Base-by-base conservation (phyloP, 805 yeast genomes). In the Cyberlindnera mycetangii region DNA sequence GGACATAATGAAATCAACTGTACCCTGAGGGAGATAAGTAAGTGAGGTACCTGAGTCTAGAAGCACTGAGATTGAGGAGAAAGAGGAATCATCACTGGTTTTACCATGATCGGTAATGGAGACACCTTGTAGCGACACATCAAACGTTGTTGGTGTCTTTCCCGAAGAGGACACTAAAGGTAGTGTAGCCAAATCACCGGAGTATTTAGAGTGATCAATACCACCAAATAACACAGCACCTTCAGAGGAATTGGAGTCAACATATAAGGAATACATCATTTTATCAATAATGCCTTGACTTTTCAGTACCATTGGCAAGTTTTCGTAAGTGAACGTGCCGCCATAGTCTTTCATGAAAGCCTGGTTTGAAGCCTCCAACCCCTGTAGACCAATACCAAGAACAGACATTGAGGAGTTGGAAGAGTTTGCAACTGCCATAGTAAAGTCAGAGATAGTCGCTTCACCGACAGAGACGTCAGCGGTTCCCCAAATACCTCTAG, bases 341-440 rank as follows among this genome's bases (percentile, higher is more conserved):
- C 46, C 42, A 14, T 34, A 34, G 4, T 21, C 18, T 7, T 20
- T 18, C 37, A 34, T 34, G 28, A 34, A 34, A 4, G 28, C 3
- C 25, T 21, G 25, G 5, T 16, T 34, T 3, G 37, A 34, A 6
- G 28, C 28, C 18, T 34, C 37, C 5, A 9, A 15, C 4, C 37
- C 37, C 12, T 34, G 28, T 3, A 34, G 19, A 19, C 37, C 37
- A 47, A 84, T 76, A 14, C 88, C 87, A 32, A 84, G 64, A n/a
- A 85, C 88, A 32, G 92, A 89, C 12, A n/a, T n/a, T n/a, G 78
- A 64, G 4, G 86, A 77, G 42, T 78, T 76, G 2, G 84, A 75
- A 30, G 8, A 81, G 89, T 18, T 86, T 72, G 7, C 90, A 11
- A 41, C 34, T 2, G 93, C 96, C 61, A 87, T 74, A 18, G 85